Percentiles rank a stretch among this genome's conserved stretches.
Conservation (phyloP, 1,284 basidiomycete genomes). For the Puccinia hordei region DNA sequence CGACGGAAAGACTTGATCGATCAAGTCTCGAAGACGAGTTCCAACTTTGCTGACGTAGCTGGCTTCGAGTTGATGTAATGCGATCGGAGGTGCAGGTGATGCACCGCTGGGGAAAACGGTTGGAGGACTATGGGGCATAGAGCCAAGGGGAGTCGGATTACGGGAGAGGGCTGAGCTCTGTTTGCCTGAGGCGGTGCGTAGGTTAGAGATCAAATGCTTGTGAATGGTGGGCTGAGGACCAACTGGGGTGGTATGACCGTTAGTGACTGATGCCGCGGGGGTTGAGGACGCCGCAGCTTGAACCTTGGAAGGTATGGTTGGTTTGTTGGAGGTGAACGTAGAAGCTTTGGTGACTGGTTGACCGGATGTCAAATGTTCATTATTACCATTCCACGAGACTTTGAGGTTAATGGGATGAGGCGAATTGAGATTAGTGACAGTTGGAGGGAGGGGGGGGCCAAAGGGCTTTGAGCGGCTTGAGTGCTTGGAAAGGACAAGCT, state of each 20-base stretch:
- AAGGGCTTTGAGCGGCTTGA: constrained; percentile 10
- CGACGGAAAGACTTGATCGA: constrained; percentile 45
- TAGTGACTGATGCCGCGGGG: not conserved
- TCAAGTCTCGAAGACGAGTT: constrained; percentile 38
- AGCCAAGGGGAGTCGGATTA: constrained; percentile 15
- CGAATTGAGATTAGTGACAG: not conserved
- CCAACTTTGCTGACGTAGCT: constrained; percentile 48
- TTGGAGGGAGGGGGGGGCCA: not conserved
- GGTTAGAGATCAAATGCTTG: constrained; percentile 30
- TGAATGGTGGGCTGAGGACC: constrained; percentile 23
- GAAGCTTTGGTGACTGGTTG: not conserved
- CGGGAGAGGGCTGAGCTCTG: constrained; percentile 14
- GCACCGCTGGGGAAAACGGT: not conserved
- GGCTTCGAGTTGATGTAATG: constrained; percentile 41
- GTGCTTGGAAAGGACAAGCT: constrained; percentile 2
- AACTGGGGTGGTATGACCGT: constrained; percentile 26
- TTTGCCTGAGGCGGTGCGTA: constrained; percentile 28
- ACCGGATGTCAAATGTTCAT: not conserved
- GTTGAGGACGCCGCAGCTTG: constrained; percentile 14
- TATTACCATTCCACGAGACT: not conserved
- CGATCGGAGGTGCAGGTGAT: not conserved
- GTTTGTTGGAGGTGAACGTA: not conserved
- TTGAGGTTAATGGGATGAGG: not conserved
- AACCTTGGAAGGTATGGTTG: not conserved
- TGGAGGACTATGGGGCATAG: constrained; percentile 5